Evolutionary conservation across 2,329 filamentous ascomycete genomes (phyloP).

Genomic region (Bipolaris bicolor): DNA sequence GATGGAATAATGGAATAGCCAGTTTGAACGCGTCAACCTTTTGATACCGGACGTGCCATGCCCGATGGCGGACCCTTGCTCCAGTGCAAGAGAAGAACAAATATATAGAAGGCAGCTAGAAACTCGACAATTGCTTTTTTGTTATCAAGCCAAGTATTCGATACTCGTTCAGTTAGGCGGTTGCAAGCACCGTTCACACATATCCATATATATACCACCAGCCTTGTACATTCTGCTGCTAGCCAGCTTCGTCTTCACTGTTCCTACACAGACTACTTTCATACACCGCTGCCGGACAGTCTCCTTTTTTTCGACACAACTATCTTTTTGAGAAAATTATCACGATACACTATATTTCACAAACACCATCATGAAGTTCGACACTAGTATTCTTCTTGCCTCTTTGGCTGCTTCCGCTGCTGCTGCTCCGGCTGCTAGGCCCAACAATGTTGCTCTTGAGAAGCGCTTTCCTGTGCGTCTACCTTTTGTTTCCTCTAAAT

Average conservation of each 20-base stretch:
- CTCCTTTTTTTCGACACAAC: constrained; percentile 1
- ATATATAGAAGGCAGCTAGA: constrained; percentile 17
- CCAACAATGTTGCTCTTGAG: constrained; percentile 14
- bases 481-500: not conserved
- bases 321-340: not conserved
- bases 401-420: constrained; percentile 34
- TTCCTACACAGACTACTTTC: constrained; percentile 14
- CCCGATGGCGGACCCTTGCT: not conserved
- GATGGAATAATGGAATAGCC: not conserved
- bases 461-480: constrained; percentile 37
- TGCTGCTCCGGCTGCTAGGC: constrained; percentile 33
- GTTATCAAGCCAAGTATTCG: constrained; percentile 9
- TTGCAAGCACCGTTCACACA: constrained; percentile 16
- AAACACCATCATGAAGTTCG: constrained; percentile 37
- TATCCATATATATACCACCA: constrained; percentile 1
- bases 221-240: constrained; percentile 31
- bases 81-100: not conserved
- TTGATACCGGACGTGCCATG: constrained; percentile 12
- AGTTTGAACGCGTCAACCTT: constrained; percentile 13
- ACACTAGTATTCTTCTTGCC: constrained; percentile 33
- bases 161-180: constrained; percentile 15
- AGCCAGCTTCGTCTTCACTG: constrained; percentile 26
- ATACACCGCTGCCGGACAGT: constrained; percentile 37
- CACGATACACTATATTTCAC: not conserved
- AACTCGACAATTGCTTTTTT: not conserved